Evolutionary conservation across 345 rosid genomes (phyloP).

Genomic region (Populus davidiana): DNA sequence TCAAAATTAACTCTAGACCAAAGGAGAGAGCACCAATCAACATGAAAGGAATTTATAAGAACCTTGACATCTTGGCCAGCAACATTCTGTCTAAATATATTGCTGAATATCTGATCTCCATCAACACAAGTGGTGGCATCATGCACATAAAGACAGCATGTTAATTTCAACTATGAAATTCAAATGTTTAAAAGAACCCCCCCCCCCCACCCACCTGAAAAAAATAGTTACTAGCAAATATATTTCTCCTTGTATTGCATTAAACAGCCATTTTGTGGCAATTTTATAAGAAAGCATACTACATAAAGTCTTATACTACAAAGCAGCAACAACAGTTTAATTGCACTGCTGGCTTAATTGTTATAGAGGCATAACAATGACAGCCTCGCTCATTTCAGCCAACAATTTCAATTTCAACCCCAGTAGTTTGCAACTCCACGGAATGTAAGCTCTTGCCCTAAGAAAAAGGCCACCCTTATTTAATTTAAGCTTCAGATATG

Average conservation of each 20-base stretch:
- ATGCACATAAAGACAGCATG: constrained; percentile 6
- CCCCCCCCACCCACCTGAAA: not conserved
- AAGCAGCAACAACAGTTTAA: not conserved
- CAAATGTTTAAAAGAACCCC: not conserved
- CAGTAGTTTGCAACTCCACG: not conserved
- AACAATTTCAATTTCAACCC: not conserved
- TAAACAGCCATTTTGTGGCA: not conserved
- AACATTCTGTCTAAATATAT: constrained; percentile 53
- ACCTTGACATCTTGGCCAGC: constrained; percentile 98
- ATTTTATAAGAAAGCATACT: not conserved
- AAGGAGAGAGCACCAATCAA: constrained; percentile 5
- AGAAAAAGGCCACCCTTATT: not conserved
- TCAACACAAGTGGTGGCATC: constrained; percentile 8
- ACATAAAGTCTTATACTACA: not conserved
- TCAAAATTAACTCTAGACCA: constrained; percentile 13
- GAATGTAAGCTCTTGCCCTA: not conserved
- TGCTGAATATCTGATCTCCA: constrained; percentile 53
- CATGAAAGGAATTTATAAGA: constrained; percentile 6
- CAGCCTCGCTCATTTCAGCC: too few species aligned
- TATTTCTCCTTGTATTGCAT: not conserved
- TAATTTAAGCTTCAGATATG: not conserved
- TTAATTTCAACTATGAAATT: not conserved
- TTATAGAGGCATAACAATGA: not conserved
- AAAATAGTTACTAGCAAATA: not conserved
- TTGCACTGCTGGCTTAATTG: not conserved